Conservation (phyloP, 2,329 filamentous ascomycete genomes). For the Paracamarosporium sp. region DNA sequence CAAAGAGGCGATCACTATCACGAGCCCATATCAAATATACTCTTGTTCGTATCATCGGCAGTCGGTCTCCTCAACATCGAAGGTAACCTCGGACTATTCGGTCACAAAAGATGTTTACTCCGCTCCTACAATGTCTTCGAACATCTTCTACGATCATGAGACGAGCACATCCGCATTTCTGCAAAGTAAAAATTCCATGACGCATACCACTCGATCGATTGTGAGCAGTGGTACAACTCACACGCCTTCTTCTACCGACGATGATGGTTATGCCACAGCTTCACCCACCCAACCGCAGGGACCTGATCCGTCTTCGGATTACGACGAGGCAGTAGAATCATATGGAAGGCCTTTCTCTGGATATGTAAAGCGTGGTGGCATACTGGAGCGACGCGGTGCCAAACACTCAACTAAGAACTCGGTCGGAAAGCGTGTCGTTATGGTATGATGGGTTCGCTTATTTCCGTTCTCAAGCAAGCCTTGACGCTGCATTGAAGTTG, state of each 20-base stretch:
- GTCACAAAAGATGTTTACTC: not conserved
- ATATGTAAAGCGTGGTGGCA: slow-evolving; percentile 30
- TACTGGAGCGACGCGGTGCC: slow-evolving; percentile 29
- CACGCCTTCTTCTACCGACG: not conserved
- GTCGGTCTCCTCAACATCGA: slow-evolving; percentile 21
- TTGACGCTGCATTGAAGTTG: not conserved
- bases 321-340: slow-evolving; percentile 11
- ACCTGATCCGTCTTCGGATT: slow-evolving; percentile 18
- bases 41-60: slow-evolving; percentile 36
- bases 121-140: not conserved
- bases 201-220: too few species aligned
- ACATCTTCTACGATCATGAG: not conserved
- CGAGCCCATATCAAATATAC: slow-evolving; percentile 34
- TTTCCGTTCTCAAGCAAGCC: not conserved
- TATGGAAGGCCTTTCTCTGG: slow-evolving; percentile 15
- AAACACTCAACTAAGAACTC: not conserved
- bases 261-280: not conserved
- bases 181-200: slow-evolving; percentile 3
- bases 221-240: not conserved
- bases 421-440: slow-evolving; percentile 6
- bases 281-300: slow-evolving; percentile 2
- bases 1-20: slow-evolving; percentile 41
- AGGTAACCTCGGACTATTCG: slow-evolving; percentile 1
- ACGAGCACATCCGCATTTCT: not conserved
- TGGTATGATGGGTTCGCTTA: slow-evolving; percentile 2